Evolutionary conservation across 2,329 filamentous ascomycete species (phyloP).

Genomic region (Anisogramma anomala): DNA sequence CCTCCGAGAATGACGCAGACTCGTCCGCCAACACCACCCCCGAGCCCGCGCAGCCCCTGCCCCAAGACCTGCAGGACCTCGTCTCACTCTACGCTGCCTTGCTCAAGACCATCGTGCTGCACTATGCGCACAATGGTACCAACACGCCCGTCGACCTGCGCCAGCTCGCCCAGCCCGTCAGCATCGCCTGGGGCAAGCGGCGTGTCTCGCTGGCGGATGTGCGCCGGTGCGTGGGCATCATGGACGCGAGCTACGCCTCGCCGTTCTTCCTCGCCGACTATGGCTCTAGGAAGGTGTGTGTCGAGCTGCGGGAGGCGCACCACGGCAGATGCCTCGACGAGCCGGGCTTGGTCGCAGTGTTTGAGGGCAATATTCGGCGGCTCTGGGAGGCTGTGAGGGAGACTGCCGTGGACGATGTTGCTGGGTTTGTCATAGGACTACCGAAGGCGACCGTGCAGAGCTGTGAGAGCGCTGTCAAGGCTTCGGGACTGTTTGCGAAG

Average conservation of each 20-base stretch:
- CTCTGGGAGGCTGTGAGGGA: conserved; percentile 29
- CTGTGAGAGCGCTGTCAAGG: conserved; percentile 39
- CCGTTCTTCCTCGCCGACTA: conserved; percentile 32
- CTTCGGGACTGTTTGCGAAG: conserved; percentile 48
- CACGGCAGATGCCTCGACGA: conserved; percentile 34
- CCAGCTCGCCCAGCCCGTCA: conserved; percentile 48
- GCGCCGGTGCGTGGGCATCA: conserved; percentile 54
- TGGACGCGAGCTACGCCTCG: conserved; percentile 23
- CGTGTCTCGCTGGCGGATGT: conserved; percentile 55
- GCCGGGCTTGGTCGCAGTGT: conserved; percentile 40
- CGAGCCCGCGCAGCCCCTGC: conserved; percentile 26
- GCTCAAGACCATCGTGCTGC: conserved; percentile 54
- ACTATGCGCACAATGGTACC: conserved; percentile 57
- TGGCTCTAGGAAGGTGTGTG: conserved; percentile 43
- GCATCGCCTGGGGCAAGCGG: conserved; percentile 62
- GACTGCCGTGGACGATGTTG: conserved; percentile 22
- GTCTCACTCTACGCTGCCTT: conserved; percentile 55
- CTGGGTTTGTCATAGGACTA: conserved; percentile 43
- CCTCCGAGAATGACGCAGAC: conserved; percentile 21
- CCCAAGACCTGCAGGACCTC: conserved; percentile 45
- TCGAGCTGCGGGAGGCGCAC: conserved; percentile 39
- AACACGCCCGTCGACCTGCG: conserved; percentile 52
- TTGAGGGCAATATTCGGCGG: conserved; percentile 38
- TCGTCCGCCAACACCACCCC: conserved; percentile 11
- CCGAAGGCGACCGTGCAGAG: conserved; percentile 42